phyloP scores from a whole-genome alignment of 768 basidiomycete genomes.

The Ramaria sp. region DNA sequence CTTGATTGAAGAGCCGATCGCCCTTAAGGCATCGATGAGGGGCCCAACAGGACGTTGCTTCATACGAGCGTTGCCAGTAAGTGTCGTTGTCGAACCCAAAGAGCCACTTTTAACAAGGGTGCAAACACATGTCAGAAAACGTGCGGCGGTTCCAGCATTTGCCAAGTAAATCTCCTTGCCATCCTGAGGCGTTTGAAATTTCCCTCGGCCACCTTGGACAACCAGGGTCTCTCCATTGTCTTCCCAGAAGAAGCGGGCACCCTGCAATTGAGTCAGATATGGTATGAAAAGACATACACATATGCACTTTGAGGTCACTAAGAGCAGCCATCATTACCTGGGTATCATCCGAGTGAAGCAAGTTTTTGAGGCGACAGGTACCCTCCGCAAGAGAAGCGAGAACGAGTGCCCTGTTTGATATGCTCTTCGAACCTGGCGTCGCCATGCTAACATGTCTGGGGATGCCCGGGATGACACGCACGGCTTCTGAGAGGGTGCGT shows the following conservation, averaged over 20 bases:
- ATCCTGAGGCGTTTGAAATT: slow-evolving; percentile 61
- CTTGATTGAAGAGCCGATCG: slow-evolving; percentile 69
- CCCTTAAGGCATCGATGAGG: slow-evolving; percentile 77
- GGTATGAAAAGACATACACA: neutral
- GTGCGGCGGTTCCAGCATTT: slow-evolving; percentile 95
- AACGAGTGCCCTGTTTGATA: slow-evolving; percentile 89
- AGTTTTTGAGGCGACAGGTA: slow-evolving; percentile 77
- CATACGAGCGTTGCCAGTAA: slow-evolving; percentile 98
- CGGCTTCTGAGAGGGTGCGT: slow-evolving; percentile 74
- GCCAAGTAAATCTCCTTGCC: slow-evolving; percentile 90
- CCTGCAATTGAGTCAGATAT: slow-evolving; percentile 32
- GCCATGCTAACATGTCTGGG: slow-evolving; percentile 62
- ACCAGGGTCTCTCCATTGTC: slow-evolving; percentile 93
- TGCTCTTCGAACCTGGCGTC: slow-evolving; percentile 93
- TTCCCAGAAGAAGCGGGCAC: slow-evolving; percentile 90
- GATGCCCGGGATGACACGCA: slow-evolving; percentile 57
- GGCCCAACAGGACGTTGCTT: slow-evolving; percentile 97
- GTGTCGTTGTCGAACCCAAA: slow-evolving; percentile 47
- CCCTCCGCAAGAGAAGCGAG: slow-evolving; percentile 88
- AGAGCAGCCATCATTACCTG: slow-evolving; percentile 99
- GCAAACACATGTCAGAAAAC: slow-evolving; percentile 95
- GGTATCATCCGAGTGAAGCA: slow-evolving; percentile 95
- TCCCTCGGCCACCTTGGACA: slow-evolving; percentile 78
- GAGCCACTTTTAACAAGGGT: slow-evolving; percentile 57
- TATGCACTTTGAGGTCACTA: slow-evolving; percentile 66